Conservation (phyloP, 2,329 filamentous ascomycete species). For the Botrytis deweyae region DNA sequence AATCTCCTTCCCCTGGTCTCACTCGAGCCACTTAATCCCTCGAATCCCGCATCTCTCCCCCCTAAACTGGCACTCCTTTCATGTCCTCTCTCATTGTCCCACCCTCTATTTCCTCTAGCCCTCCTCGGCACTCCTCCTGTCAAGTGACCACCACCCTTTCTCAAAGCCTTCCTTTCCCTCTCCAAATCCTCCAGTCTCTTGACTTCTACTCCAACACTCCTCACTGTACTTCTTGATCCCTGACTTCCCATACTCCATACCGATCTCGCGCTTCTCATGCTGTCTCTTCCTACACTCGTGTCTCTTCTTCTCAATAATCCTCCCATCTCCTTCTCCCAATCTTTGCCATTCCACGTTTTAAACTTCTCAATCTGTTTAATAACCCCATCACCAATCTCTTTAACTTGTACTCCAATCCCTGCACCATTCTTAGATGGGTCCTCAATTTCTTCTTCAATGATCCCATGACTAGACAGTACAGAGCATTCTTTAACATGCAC, state of each 20-base stretch:
- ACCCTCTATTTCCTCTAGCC: not conserved
- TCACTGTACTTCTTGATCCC: not conserved
- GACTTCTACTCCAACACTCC: conserved; percentile 18
- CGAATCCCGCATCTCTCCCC: not conserved
- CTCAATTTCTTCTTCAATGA: conserved; percentile 8
- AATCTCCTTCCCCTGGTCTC: conserved; percentile 6
- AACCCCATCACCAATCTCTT: not conserved
- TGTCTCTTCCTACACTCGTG: conserved; percentile 15
- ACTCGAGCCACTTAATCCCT: not conserved
- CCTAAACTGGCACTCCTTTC: conserved; percentile 5
- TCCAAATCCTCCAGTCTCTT: conserved; percentile 21
- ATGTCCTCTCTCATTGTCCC: not conserved
- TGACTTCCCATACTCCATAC: not conserved
- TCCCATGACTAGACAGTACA: not conserved
- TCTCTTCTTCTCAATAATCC: conserved; percentile 17
- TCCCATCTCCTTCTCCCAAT: conserved; percentile 34
- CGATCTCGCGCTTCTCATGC: conserved; percentile 5
- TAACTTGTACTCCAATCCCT: not conserved
- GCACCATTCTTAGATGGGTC: not conserved
- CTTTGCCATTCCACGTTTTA: conserved; percentile 36
- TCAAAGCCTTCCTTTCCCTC: conserved; percentile 19
- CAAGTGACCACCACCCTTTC: conserved; percentile 5
- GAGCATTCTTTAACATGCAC: conserved; percentile 15
- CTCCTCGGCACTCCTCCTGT: conserved; percentile 11
- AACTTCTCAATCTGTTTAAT: conserved; percentile 28